Evolutionary conservation across 352 stramenopile species (phyloP).

Genomic region (Globisporangium echinulatum): DNA sequence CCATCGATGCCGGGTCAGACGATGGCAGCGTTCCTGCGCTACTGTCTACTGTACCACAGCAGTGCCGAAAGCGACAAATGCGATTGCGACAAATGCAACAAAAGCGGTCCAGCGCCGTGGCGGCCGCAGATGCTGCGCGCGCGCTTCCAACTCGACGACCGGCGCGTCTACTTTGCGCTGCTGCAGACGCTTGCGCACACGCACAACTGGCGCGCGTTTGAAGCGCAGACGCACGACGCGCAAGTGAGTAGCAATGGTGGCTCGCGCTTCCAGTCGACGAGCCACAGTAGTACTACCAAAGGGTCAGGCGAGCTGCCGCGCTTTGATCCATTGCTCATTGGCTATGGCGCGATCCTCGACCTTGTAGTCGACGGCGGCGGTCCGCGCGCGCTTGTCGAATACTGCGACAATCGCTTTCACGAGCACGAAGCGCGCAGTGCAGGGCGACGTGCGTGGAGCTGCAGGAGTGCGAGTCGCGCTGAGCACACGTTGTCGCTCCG

Average conservation of each 20-base stretch:
- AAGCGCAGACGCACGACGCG: slow-evolving; percentile 22
- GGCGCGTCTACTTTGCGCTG: slow-evolving; percentile 45
- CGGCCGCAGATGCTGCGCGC: slow-evolving; percentile 26
- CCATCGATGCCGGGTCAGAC: slow-evolving; percentile 48
- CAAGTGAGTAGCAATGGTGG: slow-evolving; percentile 19
- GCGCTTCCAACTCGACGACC: slow-evolving; percentile 40
- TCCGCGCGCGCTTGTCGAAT: slow-evolving; percentile 31
- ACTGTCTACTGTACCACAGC: slow-evolving; percentile 56
- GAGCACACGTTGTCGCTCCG: slow-evolving; percentile 29
- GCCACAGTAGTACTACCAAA: slow-evolving; percentile 5
- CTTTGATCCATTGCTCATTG: slow-evolving; percentile 33
- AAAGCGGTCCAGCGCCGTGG: slow-evolving; percentile 6
- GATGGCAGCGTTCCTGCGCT: slow-evolving; percentile 47
- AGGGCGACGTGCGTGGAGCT: slow-evolving; percentile 31
- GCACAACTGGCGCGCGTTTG: slow-evolving; percentile 49
- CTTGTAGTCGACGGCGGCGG: slow-evolving; percentile 41
- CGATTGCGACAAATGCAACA: slow-evolving; percentile 15
- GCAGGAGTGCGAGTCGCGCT: slow-evolving; percentile 19
- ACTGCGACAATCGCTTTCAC: slow-evolving; percentile 38
- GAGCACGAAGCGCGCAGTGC: slow-evolving; percentile 30
- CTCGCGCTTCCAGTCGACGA: slow-evolving; percentile 19
- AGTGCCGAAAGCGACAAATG: slow-evolving; percentile 17
- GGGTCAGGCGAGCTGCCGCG: not conserved
- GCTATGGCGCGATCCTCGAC: slow-evolving; percentile 68
- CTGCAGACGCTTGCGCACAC: slow-evolving; percentile 37